Evolutionary conservation across 202 grass and related monocot genomes (phyloP), one percentile per base, ranked within the genome.

Genomic region (Schoenoplectus triqueter): DNA sequence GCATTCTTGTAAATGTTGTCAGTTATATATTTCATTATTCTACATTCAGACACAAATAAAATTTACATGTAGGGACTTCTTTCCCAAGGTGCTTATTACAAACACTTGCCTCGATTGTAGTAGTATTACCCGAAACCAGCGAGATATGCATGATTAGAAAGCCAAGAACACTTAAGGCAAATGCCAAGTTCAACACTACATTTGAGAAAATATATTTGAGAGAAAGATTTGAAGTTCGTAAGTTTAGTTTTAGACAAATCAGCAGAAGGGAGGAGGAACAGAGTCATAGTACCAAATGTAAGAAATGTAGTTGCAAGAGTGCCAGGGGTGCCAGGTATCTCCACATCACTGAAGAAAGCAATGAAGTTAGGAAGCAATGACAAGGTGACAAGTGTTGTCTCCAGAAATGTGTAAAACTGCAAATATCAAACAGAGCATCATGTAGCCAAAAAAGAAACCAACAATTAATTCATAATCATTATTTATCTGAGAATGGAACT

Each of bases 61-160:
- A 31, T 31, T 75, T 4, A 59, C 6, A 78, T 48, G 64, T 74
- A 80, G 7, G 1, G 42, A 49, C 41, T 82, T 50, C 64, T 66
- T 80, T 65, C 2, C 66, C 68, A 68, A 75, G 64, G 65, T 56
- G 22, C 72, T 59, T 76, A 64, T 64, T 56, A 61, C 11, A 64
- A 83, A 21, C 76, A 78, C 88, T 93, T 91, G 63, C 95, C 91
- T 98, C 95, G 63, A 98, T 95, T 3, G 95, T 98, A 73, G 95
- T 98, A 76, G 95, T 98, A 86, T 98, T 98, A 69, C 80, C 88
- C 86, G 91, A 90, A 89, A 98, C 92, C 85, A 98, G 86, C 41
- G 95, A 98, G 80, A 98, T 86, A 75, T 98, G 95, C 95, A 98
- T 98, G 81, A 95, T 93, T 86, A 95, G 89, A 87, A 98, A 98